Base-by-base conservation (phyloP, 257 asterid species). In the Buddleja alternifolia region DNA sequence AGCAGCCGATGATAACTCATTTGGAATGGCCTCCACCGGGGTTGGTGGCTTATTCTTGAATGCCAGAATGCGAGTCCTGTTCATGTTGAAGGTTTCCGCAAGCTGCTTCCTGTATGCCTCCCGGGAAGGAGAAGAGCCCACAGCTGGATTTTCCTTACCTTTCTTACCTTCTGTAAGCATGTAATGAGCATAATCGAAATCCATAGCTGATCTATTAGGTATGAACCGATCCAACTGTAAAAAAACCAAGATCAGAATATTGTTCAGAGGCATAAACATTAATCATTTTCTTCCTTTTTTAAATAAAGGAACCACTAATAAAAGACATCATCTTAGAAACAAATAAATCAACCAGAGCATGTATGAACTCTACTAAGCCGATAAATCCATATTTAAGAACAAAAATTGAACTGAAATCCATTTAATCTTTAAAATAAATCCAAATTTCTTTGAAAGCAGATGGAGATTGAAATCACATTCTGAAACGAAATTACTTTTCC, bases 141-240 rank as follows among this genome's bases (percentile, higher is more conserved):
- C 70, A 19, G 87, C 75, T 14, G 98, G 95, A 47, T 86, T 90
- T 78, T 88, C 94, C 96, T 93, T 93, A 82, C 90, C 97, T 83
- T 86, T 90, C 77, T 76, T 78, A 60, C 86, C 85, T 77, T 81
- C 95, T 3, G 97, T 90, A 10, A 93, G 86, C 97, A 93, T 93
- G 86, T 77, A 85, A 74, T 84, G 96, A 0, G 96, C 98, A 39
- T 80, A 93, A 61, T 88, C 96, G 4, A 90, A 82, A 70, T 93
- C 97, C 88, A 94, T 94, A 0, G 97, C 99, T 1, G 97, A 94
- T 72, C 97, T 84, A 64, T 94, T 94, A 8, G 99, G 99, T 44
- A 93, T 93, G 84, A 93, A 93, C 63, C 99, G 88, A 70, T 93
- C 99, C 90, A 90, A 78, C 99, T 91, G 88, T 44, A 37, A 29